Evolutionary conservation across 257 asterid genomes (phyloP), one percentile per base, ranked within the genome.

Genomic region (Plectranthus barbatus): DNA sequence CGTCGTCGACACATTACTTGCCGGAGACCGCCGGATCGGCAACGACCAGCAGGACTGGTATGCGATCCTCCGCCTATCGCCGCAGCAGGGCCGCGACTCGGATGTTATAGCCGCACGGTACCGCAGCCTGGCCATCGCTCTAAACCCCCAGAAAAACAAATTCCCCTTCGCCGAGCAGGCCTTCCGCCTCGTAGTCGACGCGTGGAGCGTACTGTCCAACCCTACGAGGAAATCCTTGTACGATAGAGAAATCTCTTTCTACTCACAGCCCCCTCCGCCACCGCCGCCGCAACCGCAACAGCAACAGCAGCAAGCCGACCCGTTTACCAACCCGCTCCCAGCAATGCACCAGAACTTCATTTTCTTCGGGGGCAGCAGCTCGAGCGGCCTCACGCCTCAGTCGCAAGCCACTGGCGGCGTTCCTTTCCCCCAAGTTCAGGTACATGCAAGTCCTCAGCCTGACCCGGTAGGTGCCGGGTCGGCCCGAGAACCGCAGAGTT

Each of bases 101-200:
- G 94, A 85, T 40, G 81, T 84, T 36, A 72, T 89, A 46, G 79
- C 94, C 11, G 41, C 76, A 29, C 93, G 85, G 80, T 89, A 89
- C 59, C 83, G 91, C 1, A 79, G 74, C 21, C 84, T 92, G 3
- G 85, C 88, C 0, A 68, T 85, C 0, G 36, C 81, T 0, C 78
- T 93, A 5, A 81, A 85, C 74, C 99, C 99, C 1, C 89, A 82
- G 67, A 84, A 75, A 45, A 93, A 90, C 50, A 84, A 59, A 54
- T 80, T 80, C 24, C 88, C 96, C 46, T 84, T 80, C 52, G 82
- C 97, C 8, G 97, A 87, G 15, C 88, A 84, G 18, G 99, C 99
- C 29, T 93, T 85, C 66, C 79, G 86, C 1, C 80, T 83, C 24
- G 93, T 87, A 12, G 59, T 84, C 23, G 92, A 84, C 50, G 99